These are phyloP conservation scores for Onygenales sp. DNA, from an alignment of 2,329 filamentous ascomycete species.

Conservation along the genomic window DNA sequence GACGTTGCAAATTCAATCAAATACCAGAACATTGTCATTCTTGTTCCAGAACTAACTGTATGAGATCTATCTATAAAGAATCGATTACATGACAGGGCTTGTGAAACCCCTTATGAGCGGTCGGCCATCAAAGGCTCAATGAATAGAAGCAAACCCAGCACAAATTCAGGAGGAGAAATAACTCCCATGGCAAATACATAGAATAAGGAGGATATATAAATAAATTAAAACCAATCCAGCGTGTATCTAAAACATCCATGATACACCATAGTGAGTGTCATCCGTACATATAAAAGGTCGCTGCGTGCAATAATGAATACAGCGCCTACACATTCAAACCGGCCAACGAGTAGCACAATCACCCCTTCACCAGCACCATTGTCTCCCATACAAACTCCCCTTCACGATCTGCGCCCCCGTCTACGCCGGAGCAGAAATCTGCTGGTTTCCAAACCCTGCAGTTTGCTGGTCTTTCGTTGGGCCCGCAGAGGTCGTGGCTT, in stretches of 20 bases:
- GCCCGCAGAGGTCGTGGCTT: neutral
- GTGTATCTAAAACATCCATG: neutral
- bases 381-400: neutral
- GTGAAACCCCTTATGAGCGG: no score
- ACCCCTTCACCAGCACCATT: neutral
- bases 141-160: no score
- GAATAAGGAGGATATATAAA: neutral
- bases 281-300: neutral
- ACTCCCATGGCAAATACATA: neutral
- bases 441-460: conserved; percentile 1
- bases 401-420: neutral
- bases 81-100: no score
- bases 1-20: no score
- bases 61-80: no score
- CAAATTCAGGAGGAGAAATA: neutral
- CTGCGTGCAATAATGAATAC: neutral
- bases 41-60: no score
- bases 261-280: neutral
- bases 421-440: neutral
- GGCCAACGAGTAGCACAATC: no score
- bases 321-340: neutral
- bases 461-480: conserved; percentile 1
- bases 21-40: no score
- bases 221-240: neutral
- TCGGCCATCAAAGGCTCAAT: no score